phyloP scores from a whole-genome alignment of 2,329 filamentous ascomycete species.

The Ophiostoma montium region DNA sequence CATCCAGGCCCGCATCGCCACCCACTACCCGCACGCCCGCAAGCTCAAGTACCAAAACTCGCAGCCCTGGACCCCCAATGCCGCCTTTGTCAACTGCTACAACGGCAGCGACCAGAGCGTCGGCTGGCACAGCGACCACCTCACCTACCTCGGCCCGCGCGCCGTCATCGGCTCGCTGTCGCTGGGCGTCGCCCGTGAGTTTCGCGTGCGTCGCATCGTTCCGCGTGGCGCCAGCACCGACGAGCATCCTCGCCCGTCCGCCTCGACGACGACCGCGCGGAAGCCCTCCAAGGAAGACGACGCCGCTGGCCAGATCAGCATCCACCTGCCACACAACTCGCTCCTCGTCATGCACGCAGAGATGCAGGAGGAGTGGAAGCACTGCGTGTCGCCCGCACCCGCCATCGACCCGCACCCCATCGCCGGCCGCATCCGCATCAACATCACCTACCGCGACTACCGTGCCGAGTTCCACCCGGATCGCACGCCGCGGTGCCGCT shows the following conservation, averaged over 20 bases:
- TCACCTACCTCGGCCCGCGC: slow-evolving; percentile 83
- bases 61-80: slow-evolving; percentile 65
- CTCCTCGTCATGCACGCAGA: slow-evolving; percentile 92
- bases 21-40: slow-evolving; percentile 50
- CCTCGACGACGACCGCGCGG: not conserved
- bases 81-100: slow-evolving; percentile 92
- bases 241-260: slow-evolving; percentile 20
- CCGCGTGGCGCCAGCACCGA: slow-evolving; percentile 36
- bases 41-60: slow-evolving; percentile 71
- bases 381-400: slow-evolving; percentile 60
- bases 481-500: slow-evolving; percentile 65
- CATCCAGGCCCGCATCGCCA: slow-evolving; percentile 55
- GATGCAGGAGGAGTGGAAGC: slow-evolving; percentile 97
- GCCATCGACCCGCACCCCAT: slow-evolving; percentile 76
- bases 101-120: slow-evolving; percentile 67
- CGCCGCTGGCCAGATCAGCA: slow-evolving; percentile 71
- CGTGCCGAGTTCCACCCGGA: slow-evolving; percentile 61
- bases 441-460: slow-evolving; percentile 88
- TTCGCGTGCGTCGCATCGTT: slow-evolving; percentile 67
- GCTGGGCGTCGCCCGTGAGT: slow-evolving; percentile 83
- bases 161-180: slow-evolving; percentile 83
- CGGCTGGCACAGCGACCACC: slow-evolving; percentile 83
- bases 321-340: slow-evolving; percentile 89
- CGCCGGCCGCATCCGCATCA: slow-evolving; percentile 68
- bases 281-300: slow-evolving; percentile 29